phyloP scores from a whole-genome alignment of 202 grass and related monocot species.

The Carex sylvatica region DNA sequence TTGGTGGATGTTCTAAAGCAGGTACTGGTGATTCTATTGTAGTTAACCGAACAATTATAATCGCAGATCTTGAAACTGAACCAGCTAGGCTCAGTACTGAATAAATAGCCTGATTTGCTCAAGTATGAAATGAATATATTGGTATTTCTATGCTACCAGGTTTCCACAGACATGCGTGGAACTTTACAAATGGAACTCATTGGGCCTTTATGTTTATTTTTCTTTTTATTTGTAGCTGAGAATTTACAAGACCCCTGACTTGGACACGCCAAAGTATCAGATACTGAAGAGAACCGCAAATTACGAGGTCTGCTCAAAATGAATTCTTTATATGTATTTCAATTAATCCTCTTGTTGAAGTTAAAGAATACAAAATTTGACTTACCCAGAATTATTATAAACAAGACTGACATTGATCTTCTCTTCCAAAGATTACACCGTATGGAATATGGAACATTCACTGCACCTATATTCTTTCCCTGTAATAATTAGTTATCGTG shows the following conservation, averaged over 20 bases:
- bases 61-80: neutral
- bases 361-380: neutral
- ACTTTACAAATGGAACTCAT: constrained; percentile 18
- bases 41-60: neutral
- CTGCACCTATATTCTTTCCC: neutral
- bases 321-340: constrained; percentile 8
- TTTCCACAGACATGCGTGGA: neutral
- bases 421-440: neutral
- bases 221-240: constrained; percentile 44
- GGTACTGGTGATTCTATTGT: constrained; percentile 39
- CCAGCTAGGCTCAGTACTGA: neutral
- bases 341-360: neutral
- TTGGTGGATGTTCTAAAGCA: constrained; percentile 68
- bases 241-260: constrained; percentile 88
- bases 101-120: neutral
- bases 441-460: neutral
- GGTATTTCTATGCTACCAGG: neutral
- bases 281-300: constrained; percentile 72
- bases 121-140: neutral
- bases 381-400: neutral
- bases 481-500: constrained; percentile 1
- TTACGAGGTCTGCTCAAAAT: constrained; percentile 54
- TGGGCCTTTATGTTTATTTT: constrained; percentile 34
- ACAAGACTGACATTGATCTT: neutral
- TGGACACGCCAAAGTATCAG: constrained; percentile 83